phyloP scores from a whole-genome alignment of 164 flowering plant species.

The Piper longum region DNA sequence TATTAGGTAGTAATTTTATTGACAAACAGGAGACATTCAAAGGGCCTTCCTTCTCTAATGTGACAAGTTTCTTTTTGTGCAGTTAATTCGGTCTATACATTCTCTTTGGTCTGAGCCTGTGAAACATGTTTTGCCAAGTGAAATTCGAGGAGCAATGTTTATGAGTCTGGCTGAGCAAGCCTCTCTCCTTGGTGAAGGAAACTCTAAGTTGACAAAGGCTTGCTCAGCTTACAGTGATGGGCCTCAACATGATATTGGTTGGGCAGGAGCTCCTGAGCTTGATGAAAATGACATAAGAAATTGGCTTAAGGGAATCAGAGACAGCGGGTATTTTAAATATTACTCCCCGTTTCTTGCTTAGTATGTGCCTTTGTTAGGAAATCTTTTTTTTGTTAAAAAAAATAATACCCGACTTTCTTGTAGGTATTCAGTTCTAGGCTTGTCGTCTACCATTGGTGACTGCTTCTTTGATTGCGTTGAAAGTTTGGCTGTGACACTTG shows the following conservation, averaged over 20 bases:
- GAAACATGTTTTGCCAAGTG: slow-evolving; percentile 52
- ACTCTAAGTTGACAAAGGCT: slow-evolving; percentile 41
- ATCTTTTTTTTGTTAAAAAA: background rate
- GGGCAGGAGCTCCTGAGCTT: slow-evolving; percentile 42
- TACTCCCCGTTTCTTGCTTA: background rate
- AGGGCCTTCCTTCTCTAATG: too few species aligned
- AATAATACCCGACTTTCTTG: slow-evolving; percentile 8
- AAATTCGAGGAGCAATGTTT: slow-evolving; percentile 63
- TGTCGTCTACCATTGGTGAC: slow-evolving; percentile 73
- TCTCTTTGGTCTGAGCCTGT: slow-evolving; percentile 85
- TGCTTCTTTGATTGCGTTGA: slow-evolving; percentile 58
- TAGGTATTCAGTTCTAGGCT: slow-evolving; percentile 88
- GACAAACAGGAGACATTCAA: too few species aligned
- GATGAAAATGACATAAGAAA: slow-evolving; percentile 75
- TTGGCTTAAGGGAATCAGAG: slow-evolving; percentile 93
- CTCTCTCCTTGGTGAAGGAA: slow-evolving; percentile 72
- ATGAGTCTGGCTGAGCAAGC: slow-evolving; percentile 61
- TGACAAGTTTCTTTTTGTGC: slow-evolving; percentile 7
- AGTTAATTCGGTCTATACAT: slow-evolving; percentile 86
- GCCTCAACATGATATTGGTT: slow-evolving; percentile 32
- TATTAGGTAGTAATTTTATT: too few species aligned
- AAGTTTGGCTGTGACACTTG: slow-evolving; percentile 30
- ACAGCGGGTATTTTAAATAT: slow-evolving; percentile 68
- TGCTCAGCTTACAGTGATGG: slow-evolving; percentile 39
- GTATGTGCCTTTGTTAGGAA: background rate